Percentiles rank a stretch among this genome's conserved stretches.
phyloP scores from a whole-genome alignment of 2,329 filamentous ascomycete species.

The Aspergillus jensenii region DNA sequence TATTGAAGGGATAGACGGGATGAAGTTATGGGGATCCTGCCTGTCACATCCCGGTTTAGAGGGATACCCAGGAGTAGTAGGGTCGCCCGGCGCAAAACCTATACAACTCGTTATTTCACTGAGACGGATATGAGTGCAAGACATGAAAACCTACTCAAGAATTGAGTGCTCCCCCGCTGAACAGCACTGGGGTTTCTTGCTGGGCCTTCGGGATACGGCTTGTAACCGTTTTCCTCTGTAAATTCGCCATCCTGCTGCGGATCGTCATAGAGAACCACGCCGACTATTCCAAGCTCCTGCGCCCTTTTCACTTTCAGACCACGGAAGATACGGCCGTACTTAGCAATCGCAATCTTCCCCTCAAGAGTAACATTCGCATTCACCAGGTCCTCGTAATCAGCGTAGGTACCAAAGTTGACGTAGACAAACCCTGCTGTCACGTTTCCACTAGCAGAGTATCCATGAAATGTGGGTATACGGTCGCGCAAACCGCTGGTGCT shows the following conservation, averaged over 20 bases:
- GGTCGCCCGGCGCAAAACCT: conserved; percentile 67
- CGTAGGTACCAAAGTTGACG: conserved; percentile 85
- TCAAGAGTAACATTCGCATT: conserved; percentile 71
- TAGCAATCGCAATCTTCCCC: conserved; percentile 83
- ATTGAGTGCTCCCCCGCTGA: conserved; percentile 83
- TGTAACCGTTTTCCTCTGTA: conserved; percentile 77
- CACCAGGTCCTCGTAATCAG: conserved; percentile 79
- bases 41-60: conserved; percentile 87
- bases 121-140: background rate
- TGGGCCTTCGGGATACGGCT: conserved; percentile 79
- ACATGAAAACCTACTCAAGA: conserved; percentile 62
- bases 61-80: conserved; percentile 90
- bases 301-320: conserved; percentile 91
- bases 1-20: conserved; percentile 83
- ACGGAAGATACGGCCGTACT: conserved; percentile 83
- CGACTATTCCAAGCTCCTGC: conserved; percentile 85
- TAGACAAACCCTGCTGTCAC: conserved; percentile 85
- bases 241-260: conserved; percentile 83
- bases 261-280: conserved; percentile 81
- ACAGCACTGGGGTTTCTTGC: conserved; percentile 86
- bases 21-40: conserved; percentile 66
- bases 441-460: conserved; percentile 89
- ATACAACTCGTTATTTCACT: background rate
- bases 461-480: conserved; percentile 86
- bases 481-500: conserved; percentile 70